Conservation (phyloP, 306 rosid species). For the Rubus idaeus region DNA sequence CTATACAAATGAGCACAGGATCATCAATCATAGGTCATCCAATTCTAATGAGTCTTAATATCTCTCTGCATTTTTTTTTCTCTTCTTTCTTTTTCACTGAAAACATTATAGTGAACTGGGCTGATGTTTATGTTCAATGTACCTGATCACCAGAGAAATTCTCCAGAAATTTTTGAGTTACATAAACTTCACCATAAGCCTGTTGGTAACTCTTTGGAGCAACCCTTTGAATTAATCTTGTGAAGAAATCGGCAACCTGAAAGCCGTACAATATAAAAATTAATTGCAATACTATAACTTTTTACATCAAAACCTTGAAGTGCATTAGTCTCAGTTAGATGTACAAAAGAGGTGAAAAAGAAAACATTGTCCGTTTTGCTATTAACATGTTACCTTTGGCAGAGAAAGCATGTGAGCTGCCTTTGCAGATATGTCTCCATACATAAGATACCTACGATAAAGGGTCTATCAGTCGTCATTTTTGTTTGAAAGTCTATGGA, state of each 20-base stretch:
- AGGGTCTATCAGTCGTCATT: background rate
- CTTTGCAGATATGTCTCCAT: slow-evolving; percentile 78
- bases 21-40: slow-evolving; percentile 13
- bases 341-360: background rate
- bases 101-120: background rate
- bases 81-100: background rate
- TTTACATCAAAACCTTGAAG: background rate
- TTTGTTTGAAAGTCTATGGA: slow-evolving; percentile 1
- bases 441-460: slow-evolving; percentile 74
- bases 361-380: slow-evolving; percentile 3
- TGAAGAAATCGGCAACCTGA: slow-evolving; percentile 87
- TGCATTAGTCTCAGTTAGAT: background rate
- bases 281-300: background rate
- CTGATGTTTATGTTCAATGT: slow-evolving; percentile 11
- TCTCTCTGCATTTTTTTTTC: background rate
- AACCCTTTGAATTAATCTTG: slow-evolving; percentile 91
- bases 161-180: slow-evolving; percentile 78
- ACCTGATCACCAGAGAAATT: slow-evolving; percentile 98
- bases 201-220: slow-evolving; percentile 97
- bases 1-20: background rate
- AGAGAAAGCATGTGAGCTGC: slow-evolving; percentile 88
- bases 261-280: slow-evolving; percentile 9
- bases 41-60: background rate
- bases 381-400: slow-evolving; percentile 56
- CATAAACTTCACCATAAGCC: slow-evolving; percentile 81